Percentiles rank a stretch among this genome's conserved stretches.
Evolutionary conservation across 306 rosid species (phyloP).

Genomic region (Lathyrus aphaca): DNA sequence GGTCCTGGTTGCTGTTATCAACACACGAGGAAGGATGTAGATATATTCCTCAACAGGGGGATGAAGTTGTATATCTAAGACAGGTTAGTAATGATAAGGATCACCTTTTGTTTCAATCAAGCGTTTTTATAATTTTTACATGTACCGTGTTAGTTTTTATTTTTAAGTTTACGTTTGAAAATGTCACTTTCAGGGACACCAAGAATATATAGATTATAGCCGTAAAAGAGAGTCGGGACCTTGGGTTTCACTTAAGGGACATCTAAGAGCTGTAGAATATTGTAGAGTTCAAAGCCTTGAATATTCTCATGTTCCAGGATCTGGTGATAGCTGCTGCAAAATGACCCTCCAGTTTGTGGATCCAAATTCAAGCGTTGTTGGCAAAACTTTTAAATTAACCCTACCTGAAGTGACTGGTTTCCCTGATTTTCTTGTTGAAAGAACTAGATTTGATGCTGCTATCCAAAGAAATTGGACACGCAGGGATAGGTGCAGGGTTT

Average conservation of each 20-base stretch:
- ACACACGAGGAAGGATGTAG: constrained; percentile 88
- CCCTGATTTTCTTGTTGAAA: constrained; percentile 96
- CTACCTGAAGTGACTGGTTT: constrained; percentile 87
- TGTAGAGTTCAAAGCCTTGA: constrained; percentile 71
- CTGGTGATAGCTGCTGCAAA: constrained; percentile 99
- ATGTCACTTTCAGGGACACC: constrained; percentile 78
- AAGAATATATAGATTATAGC: constrained; percentile 71
- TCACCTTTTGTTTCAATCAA: constrained; percentile 29
- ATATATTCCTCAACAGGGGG: constrained; percentile 94
- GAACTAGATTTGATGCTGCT: constrained; percentile 75
- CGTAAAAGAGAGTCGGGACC: constrained; percentile 71
- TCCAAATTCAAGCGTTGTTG: constrained; percentile 61
- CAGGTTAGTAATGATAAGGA: constrained; percentile 59
- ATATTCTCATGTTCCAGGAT: constrained; percentile 82
- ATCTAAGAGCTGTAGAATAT: constrained; percentile 75
- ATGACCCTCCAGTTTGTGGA: constrained; percentile 80
- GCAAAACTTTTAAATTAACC: constrained; percentile 73
- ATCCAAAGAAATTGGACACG: constrained; percentile 82
- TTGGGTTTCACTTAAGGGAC: constrained; percentile 66
- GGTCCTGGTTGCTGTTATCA: constrained; percentile 81
- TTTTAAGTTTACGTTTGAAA: constrained; percentile 29
- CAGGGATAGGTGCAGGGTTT: constrained; percentile 95
- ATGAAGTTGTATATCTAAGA: constrained; percentile 89
- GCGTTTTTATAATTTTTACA: constrained; percentile 13
- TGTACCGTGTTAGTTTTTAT: constrained; percentile 3